Conservation (phyloP, 2,329 filamentous ascomycete species). For the Rutstroemia sp. region DNA sequence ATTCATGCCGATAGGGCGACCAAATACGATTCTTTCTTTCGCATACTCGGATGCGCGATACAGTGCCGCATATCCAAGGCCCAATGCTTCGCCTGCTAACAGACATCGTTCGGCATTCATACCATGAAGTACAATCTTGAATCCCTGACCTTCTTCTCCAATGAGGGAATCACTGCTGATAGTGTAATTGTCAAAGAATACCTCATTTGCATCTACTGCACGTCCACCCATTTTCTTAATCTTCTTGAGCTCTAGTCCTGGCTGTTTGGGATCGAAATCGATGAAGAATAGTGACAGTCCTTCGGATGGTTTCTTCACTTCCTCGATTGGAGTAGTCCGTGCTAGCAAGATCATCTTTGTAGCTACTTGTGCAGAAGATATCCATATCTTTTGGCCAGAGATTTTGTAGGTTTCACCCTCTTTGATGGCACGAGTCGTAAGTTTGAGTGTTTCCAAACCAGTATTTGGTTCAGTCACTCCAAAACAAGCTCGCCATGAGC, state of each 20-base stretch:
- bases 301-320: slow-evolving; percentile 63
- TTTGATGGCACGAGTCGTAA: slow-evolving; percentile 57
- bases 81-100: slow-evolving; percentile 71
- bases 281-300: slow-evolving; percentile 77
- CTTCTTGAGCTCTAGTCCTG: slow-evolving; percentile 47
- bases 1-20: slow-evolving; percentile 58
- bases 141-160: slow-evolving; percentile 67
- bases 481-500: slow-evolving; percentile 67
- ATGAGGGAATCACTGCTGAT: slow-evolving; percentile 59
- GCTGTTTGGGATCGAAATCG: slow-evolving; percentile 54
- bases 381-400: slow-evolving; percentile 83
- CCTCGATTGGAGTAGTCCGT: slow-evolving; percentile 62
- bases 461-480: slow-evolving; percentile 81
- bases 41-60: slow-evolving; percentile 58
- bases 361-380: slow-evolving; percentile 76
- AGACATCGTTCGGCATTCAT: slow-evolving; percentile 76
- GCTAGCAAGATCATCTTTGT: slow-evolving; percentile 78
- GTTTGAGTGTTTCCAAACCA: slow-evolving; percentile 67
- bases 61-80: slow-evolving; percentile 67
- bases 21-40: slow-evolving; percentile 56
- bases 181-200: slow-evolving; percentile 76
- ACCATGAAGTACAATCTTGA: slow-evolving; percentile 70
- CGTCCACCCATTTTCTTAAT: slow-evolving; percentile 84
- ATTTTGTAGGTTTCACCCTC: slow-evolving; percentile 57
- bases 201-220: slow-evolving; percentile 77